A percentile compares a stretch with the other conserved stretches of the same genome.
Evolutionary conservation across 495 filamentous ascomycete genomes (phyloP).

Genomic region (Parathielavia hyrcaniae): DNA sequence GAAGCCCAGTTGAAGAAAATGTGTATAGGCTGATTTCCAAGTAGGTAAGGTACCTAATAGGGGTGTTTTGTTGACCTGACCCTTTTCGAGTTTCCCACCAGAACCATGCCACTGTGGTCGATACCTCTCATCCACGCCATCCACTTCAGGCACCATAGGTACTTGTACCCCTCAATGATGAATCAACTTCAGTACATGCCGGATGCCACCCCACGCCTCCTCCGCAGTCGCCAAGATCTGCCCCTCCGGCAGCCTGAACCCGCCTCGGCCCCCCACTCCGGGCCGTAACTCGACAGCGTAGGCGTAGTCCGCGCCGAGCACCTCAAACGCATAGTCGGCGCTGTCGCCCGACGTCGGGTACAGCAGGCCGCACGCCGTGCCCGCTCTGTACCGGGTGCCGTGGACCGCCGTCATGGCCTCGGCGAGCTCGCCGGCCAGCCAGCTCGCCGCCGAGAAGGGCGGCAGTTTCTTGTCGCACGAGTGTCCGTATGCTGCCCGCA

Average conservation of each 20-base stretch:
- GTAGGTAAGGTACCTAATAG: no score
- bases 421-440: background rate
- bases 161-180: background rate
- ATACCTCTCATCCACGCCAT: no score
- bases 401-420: background rate
- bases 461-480: conserved; percentile 2
- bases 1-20: no score
- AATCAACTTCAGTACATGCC: conserved; percentile 3
- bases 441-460: background rate
- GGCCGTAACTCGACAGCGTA: conserved; percentile 15
- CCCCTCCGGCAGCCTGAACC: conserved; percentile 5
- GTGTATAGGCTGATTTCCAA: no score
- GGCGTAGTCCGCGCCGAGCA: conserved; percentile 2
- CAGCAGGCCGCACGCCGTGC: conserved; percentile 12
- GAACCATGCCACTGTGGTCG: no score
- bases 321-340: conserved; percentile 7
- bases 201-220: conserved; percentile 10
- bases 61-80: background rate
- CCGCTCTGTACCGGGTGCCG: conserved; percentile 1
- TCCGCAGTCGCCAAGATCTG: conserved; percentile 6
- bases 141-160: no score
- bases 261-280: background rate
- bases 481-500: conserved; percentile 5
- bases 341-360: conserved; percentile 10
- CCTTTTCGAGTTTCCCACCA: no score